These are phyloP conservation scores for Entamoeba invadens DNA, from an alignment of 208 protist species.

Conservation along the genomic window DNA sequence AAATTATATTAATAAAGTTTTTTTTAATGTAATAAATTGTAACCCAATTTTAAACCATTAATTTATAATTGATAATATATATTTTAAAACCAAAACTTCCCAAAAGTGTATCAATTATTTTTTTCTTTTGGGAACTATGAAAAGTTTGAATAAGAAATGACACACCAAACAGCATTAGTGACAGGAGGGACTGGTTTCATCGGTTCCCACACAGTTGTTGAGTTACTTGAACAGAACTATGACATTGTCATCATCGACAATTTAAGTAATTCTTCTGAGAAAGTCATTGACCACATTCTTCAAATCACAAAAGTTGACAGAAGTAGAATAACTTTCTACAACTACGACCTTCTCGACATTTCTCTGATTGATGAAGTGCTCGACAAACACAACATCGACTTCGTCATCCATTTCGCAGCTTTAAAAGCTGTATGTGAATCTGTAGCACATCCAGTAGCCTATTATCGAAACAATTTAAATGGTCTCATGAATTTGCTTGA, in stretches of 20 bases:
- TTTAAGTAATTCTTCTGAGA: background rate
- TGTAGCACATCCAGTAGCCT: constrained; percentile 17
- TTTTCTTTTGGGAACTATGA: too few species aligned
- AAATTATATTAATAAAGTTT: too few species aligned
- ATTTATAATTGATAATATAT: too few species aligned
- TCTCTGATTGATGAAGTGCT: background rate
- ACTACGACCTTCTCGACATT: constrained; percentile 6
- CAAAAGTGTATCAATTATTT: too few species aligned
- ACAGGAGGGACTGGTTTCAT: constrained; percentile 7
- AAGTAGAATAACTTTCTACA: background rate
- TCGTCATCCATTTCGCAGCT: constrained; percentile 22
- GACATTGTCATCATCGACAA: constrained; percentile 24
- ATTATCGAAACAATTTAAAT: constrained; percentile 26
- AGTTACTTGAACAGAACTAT: constrained; percentile 2
- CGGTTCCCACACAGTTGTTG: constrained; percentile 5
- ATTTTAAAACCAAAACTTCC: too few species aligned
- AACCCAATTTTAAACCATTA: too few species aligned
- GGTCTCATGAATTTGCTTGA: constrained; percentile 4
- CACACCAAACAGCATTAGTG: background rate
- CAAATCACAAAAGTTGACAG: background rate
- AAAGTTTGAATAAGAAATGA: too few species aligned
- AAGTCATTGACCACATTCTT: background rate
- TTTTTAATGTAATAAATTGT: too few species aligned
- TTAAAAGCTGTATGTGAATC: constrained; percentile 25
- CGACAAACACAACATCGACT: background rate